Evolutionary conservation across 140 eudicot species (phyloP).

Genomic region (Erigeron philadelphicus): DNA sequence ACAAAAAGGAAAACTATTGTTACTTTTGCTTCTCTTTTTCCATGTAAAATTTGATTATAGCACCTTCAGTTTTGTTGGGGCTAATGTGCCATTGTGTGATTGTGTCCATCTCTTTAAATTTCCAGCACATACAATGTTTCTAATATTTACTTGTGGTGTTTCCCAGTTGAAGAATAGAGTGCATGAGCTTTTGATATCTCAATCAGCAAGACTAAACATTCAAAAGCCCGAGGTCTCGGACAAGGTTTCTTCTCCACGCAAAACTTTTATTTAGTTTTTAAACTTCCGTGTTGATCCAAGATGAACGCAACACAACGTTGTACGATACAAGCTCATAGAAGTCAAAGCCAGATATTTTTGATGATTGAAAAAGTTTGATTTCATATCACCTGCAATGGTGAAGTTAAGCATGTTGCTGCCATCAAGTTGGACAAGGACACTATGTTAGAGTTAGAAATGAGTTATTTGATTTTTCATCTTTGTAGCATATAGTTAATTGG

Average conservation of each 20-base stretch:
- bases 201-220: conserved; percentile 39
- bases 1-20: background rate
- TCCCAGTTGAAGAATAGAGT: conserved; percentile 63
- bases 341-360: conserved; percentile 1
- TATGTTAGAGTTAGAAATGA: background rate
- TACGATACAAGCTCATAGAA: conserved; percentile 12
- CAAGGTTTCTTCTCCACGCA: conserved; percentile 19
- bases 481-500: background rate
- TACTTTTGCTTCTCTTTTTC: background rate
- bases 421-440: background rate
- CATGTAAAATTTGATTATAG: background rate
- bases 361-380: conserved; percentile 3
- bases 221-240: conserved; percentile 31
- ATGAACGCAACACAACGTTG: background rate
- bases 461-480: background rate
- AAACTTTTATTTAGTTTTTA: conserved; percentile 24
- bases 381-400: background rate
- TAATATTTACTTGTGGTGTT: conserved; percentile 6
- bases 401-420: background rate
- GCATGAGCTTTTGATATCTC: conserved; percentile 66
- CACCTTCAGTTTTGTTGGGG: background rate
- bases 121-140: background rate
- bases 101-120: background rate
- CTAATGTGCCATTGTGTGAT: background rate
- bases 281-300: background rate